These are phyloP conservation scores for Isabelozyma gotoi DNA, from an alignment of 805 yeast species.

Conservation along the genomic window DNA sequence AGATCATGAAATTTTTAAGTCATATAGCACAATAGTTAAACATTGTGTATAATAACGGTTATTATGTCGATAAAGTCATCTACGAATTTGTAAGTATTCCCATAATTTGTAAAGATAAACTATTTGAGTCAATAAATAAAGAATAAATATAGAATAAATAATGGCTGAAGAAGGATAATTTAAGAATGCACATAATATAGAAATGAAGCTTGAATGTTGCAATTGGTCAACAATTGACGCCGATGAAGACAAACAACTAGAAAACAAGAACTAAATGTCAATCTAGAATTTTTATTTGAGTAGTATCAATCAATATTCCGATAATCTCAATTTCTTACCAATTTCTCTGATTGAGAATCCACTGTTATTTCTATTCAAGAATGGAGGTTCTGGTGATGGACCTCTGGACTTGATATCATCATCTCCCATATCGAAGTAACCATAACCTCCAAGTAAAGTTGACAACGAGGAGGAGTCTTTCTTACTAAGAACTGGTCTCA, in stretches of 20 bases:
- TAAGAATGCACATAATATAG: background rate
- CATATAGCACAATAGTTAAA: no score
- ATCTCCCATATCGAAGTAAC: conserved; percentile 59
- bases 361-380: conserved; percentile 35
- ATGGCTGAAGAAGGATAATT: conserved; percentile 2
- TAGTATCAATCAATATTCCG: conserved; percentile 48
- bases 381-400: conserved; percentile 55
- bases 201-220: background rate
- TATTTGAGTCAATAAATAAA: no score
- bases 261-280: background rate
- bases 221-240: background rate
- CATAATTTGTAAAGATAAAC: no score
- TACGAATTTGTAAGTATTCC: conserved; percentile 8
- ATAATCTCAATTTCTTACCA: conserved; percentile 61
- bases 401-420: conserved; percentile 55
- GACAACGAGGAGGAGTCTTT: conserved; percentile 13
- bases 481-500: background rate
- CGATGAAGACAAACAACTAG: background rate
- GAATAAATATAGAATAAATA: conserved; percentile 10
- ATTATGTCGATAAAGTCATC: no score
- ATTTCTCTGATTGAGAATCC: conserved; percentile 52
- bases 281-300: background rate
- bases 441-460: conserved; percentile 56
- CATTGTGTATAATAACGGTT: no score
- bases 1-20: background rate